A percentile compares a stretch with the other conserved stretches of the same genome.
These are phyloP conservation scores for Phytophthora colocasiae DNA, from an alignment of 352 stramenopile genomes.

Conservation along the genomic window DNA sequence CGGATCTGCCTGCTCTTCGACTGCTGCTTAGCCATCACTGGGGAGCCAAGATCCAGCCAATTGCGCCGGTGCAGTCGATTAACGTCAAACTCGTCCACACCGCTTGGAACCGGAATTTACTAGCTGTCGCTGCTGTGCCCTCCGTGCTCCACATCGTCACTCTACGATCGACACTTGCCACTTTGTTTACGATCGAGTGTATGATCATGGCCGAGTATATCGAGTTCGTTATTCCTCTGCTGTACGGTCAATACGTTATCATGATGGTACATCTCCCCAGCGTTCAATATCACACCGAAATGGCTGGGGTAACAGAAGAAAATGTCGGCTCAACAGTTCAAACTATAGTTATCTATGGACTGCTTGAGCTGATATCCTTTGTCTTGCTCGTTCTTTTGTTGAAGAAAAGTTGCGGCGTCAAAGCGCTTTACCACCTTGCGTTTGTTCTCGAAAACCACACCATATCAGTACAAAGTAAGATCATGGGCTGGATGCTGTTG, in stretches of 20 bases:
- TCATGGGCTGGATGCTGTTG: slow-evolving; percentile 43
- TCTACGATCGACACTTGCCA: slow-evolving; percentile 20
- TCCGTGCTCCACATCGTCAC: slow-evolving; percentile 18
- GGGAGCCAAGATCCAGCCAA: slow-evolving; percentile 9
- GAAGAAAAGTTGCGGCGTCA: slow-evolving; percentile 21
- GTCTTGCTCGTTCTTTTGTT: slow-evolving; percentile 23
- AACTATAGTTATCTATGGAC: slow-evolving; percentile 33
- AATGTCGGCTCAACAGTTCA: slow-evolving; percentile 17
- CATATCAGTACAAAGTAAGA: slow-evolving; percentile 37
- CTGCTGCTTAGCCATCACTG: slow-evolving; percentile 7
- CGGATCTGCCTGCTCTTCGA: not conserved
- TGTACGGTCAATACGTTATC: slow-evolving; percentile 39
- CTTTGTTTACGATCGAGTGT: slow-evolving; percentile 48
- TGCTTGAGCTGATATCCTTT: slow-evolving; percentile 39
- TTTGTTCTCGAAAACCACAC: slow-evolving; percentile 49
- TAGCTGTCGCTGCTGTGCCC: slow-evolving; percentile 3
- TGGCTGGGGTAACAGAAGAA: slow-evolving; percentile 14
- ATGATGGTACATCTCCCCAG: slow-evolving; percentile 40
- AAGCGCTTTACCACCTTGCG: slow-evolving; percentile 38
- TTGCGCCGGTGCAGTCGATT: not conserved
- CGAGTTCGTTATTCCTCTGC: slow-evolving; percentile 45
- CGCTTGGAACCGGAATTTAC: not conserved
- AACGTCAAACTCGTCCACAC: not conserved
- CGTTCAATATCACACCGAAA: slow-evolving; percentile 41
- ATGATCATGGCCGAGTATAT: slow-evolving; percentile 47